A percentile compares a stretch with the other conserved stretches of the same genome.
Conservation (phyloP, 202 grass and related monocot species). For the Bolboschoenoplectus hybrid region DNA sequence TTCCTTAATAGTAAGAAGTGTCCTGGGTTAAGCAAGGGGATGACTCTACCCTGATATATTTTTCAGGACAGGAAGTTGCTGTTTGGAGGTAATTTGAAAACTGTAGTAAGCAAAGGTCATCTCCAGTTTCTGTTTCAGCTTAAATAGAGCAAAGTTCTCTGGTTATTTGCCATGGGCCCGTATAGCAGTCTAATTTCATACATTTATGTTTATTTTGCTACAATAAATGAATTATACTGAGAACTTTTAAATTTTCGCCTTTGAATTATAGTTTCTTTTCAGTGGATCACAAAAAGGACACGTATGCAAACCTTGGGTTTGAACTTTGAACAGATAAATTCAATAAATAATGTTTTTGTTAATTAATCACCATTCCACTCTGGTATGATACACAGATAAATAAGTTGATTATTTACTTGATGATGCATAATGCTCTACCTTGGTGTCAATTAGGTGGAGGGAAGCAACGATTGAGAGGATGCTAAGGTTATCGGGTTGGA, state of each 20-base stretch:
- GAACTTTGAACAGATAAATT: not conserved
- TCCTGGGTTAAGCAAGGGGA: not conserved
- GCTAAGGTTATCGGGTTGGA: constrained; percentile 6
- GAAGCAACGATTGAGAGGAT: constrained; percentile 36
- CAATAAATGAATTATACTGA: not conserved
- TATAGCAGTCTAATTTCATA: not conserved
- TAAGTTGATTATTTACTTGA: not conserved
- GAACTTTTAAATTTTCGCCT: not conserved
- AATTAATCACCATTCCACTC: not conserved
- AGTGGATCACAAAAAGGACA: not conserved
- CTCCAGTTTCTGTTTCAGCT: not conserved
- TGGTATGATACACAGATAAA: not conserved
- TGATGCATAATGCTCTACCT: constrained; percentile 24
- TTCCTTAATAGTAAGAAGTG: too few relatives aligned
- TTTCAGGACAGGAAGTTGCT: not conserved
- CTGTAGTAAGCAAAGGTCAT: too few relatives aligned
- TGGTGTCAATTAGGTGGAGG: constrained; percentile 33
- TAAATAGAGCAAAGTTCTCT: not conserved
- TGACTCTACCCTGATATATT: not conserved
- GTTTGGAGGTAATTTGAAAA: not conserved
- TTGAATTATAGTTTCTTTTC: not conserved
- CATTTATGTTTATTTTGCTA: not conserved
- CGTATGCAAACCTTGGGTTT: not conserved
- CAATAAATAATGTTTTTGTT: not conserved
- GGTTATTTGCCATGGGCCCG: not conserved